Evolutionary conservation across 2,329 filamentous ascomycete genomes (phyloP), one percentile per base, ranked within the genome.

Genomic region (Sphaceloma murrayae): DNA sequence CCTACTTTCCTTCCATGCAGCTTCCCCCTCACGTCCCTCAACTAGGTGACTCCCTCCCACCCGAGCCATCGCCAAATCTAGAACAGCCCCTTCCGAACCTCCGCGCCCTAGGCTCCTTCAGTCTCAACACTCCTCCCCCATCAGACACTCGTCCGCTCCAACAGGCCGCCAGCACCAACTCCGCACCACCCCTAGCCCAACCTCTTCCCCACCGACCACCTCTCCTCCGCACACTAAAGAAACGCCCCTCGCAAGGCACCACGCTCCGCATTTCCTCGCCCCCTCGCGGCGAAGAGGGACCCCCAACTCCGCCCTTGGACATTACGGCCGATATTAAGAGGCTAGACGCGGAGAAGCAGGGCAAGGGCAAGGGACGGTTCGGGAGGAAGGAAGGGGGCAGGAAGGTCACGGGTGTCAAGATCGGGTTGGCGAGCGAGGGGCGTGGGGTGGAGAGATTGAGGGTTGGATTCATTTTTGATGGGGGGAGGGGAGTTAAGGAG

Each of bases 351-450:
- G 5, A 2, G 34, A 2, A 7, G 3, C 13, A 16, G 16, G 7
- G 24, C 21, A 14, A 19, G 16, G 11, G 13, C 8, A 18, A 9
- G 30, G 30, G 24, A 40, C 22, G 36, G 16, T n/a, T n/a, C n/a
- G 36, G 36, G 9, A 29, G 30, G 14, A 27, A 26, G 14, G 30
- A 40, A 5, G 36, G 36, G 9, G 36, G 36, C 4, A 11, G 16
- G 14, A 40, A 40, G 30, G 36, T 40, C 24, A 40, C 36, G 5
- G 36, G 36, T 11, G 36, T 40, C 13, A 40, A 40, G 24, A 40
- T 40, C 24, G 36, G 36, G 5, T 14, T 40, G 2, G 36, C 19
- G 8, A 10, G 14, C 9, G 36, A 40, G 14, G 36, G 36, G 3
- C 22, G 18, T 11, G 36, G 36, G 5, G 26, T 19, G 24, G 19